phyloP scores from a whole-genome alignment of 2,329 filamentous ascomycete species.

The Drechslerella coelobrocha region DNA sequence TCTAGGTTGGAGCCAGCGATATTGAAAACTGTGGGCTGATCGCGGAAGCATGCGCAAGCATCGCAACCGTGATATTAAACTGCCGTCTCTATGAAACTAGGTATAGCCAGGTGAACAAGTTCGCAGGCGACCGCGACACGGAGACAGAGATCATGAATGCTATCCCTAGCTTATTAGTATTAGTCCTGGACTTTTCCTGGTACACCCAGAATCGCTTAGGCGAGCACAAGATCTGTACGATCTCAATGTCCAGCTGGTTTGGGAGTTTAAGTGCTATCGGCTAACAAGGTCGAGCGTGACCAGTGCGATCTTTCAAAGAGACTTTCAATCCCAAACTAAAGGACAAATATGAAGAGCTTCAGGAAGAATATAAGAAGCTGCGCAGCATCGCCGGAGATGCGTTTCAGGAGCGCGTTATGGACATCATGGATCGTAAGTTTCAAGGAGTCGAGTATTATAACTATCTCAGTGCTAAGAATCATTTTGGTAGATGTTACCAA shows the following conservation, averaged over 20 bases:
- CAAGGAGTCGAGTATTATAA: neutral
- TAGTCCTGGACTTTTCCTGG: slow-evolving; percentile 45
- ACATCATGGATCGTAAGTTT: slow-evolving; percentile 42
- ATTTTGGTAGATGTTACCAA: slow-evolving; percentile 30
- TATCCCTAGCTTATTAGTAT: slow-evolving; percentile 27
- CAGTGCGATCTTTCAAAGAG: slow-evolving; percentile 47
- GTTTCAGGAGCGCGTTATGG: slow-evolving; percentile 49
- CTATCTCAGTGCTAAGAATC: neutral
- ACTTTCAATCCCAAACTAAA: slow-evolving; percentile 49
- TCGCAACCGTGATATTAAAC: slow-evolving; percentile 44
- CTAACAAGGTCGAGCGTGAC: neutral
- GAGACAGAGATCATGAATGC: slow-evolving; percentile 44
- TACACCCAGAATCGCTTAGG: slow-evolving; percentile 44
- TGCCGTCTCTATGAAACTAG: slow-evolving; percentile 44
- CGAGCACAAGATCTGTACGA: slow-evolving; percentile 44
- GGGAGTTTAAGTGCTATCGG: neutral
- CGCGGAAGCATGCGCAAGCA: slow-evolving; percentile 45
- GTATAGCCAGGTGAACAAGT: slow-evolving; percentile 12
- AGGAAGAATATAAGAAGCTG: slow-evolving; percentile 44
- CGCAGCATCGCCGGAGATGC: slow-evolving; percentile 39
- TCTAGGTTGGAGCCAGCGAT: slow-evolving; percentile 47
- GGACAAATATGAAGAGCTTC: slow-evolving; percentile 46
- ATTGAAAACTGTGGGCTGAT: slow-evolving; percentile 46
- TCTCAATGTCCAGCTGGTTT: neutral
- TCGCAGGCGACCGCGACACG: slow-evolving; percentile 31